Base-by-base conservation (phyloP, 2,329 filamentous ascomycete genomes). In the Xylariaceae sp. region DNA sequence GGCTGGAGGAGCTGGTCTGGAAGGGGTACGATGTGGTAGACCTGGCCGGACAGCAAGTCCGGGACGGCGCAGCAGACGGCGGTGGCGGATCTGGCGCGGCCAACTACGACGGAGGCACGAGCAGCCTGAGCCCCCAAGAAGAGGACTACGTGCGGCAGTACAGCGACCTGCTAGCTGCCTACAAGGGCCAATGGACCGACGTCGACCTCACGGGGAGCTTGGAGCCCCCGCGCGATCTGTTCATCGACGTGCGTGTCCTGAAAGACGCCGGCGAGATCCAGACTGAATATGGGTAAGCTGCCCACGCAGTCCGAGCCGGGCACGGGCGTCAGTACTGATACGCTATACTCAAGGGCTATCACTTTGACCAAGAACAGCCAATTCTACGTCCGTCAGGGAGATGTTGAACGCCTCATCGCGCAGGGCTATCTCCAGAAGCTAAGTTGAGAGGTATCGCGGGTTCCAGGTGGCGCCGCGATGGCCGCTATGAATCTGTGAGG, bases 261-360 rank as follows among this genome's bases (percentile, higher is more conserved):
- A 95, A 92, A 58, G 92, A 98, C 65, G 92, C 90, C 2, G 92
- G 93, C 4, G 92, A 98, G 67, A 95, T 98, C 44, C 90, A 98
- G 64, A 98, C 92, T 0, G 93, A 98, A 68, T 98, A 98, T 56
- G 92, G 92, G 83, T 94, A 70, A 60, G 80, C 26, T 19, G 31
- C 10, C 13, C 19, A n/a, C n/a, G n/a, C n/a, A n/a, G n/a, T n/a
- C n/a, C n/a, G n/a, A n/a, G n/a, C n/a, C n/a, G n/a, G n/a, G n/a
- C n/a, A n/a, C n/a, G n/a, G n/a, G n/a, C n/a, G n/a, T n/a, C n/a
- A n/a, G n/a, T n/a, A n/a, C n/a, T n/a, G n/a, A n/a, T n/a, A n/a
- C n/a, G n/a, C n/a, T n/a, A n/a, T n/a, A 21, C 31, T 28, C 21
- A 48, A 94, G 88, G 12, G 85, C 89, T 10, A 95, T 98, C 51